Evolutionary conservation across 73 alveolate species (phyloP).

Genomic region (Blepharisma stoltei): DNA sequence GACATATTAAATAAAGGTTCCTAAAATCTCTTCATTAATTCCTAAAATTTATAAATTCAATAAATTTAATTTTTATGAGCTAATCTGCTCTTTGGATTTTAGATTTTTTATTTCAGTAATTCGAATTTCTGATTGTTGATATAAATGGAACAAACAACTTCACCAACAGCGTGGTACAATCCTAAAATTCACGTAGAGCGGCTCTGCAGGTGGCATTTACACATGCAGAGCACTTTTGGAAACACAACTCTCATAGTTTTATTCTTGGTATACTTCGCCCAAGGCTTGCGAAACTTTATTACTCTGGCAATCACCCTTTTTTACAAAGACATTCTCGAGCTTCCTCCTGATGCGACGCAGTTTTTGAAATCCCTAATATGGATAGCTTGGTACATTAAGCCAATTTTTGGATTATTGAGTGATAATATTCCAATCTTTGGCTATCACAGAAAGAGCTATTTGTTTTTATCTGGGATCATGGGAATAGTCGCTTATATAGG

Average conservation of each 20-base stretch:
- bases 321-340: background rate
- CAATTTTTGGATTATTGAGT: slow-evolving; percentile 7
- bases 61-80: too few relatives aligned
- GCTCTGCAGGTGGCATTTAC: too few relatives aligned
- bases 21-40: too few relatives aligned
- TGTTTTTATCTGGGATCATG: background rate
- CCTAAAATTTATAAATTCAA: too few relatives aligned
- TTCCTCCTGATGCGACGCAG: background rate
- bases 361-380: background rate
- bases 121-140: too few relatives aligned
- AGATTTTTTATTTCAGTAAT: too few relatives aligned
- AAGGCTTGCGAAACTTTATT: background rate
- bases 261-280: slow-evolving; percentile 17
- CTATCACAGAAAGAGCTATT: slow-evolving; percentile 8
- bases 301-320: slow-evolving; percentile 3
- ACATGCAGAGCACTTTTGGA: background rate
- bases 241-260: background rate
- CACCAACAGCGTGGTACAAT: too few relatives aligned
- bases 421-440: slow-evolving; percentile 22
- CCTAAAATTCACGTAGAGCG: too few relatives aligned
- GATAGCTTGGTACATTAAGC: slow-evolving; percentile 10
- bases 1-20: too few relatives aligned
- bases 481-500: background rate
- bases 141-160: too few relatives aligned
- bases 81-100: too few relatives aligned